phyloP scores from a whole-genome alignment of 2,329 filamentous ascomycete species.

The Emydomyces testavorans region DNA sequence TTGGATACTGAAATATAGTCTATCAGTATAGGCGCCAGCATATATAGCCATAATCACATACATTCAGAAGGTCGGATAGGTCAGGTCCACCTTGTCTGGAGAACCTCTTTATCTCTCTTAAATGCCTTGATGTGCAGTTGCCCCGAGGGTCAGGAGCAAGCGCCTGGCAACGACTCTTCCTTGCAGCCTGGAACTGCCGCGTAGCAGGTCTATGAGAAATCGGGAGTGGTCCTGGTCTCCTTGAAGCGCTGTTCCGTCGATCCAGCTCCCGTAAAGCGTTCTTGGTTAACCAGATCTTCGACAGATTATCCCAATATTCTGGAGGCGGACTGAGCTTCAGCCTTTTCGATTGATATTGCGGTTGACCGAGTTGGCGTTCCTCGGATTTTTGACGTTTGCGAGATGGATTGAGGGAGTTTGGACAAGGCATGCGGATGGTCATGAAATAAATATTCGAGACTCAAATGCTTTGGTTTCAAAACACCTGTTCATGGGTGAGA shows the following conservation, averaged over 20 bases:
- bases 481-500: too few species aligned
- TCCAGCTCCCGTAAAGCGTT: slow-evolving; percentile 19
- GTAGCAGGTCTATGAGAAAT: slow-evolving; percentile 8
- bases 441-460: too few species aligned
- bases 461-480: too few species aligned
- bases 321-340: slow-evolving; percentile 5
- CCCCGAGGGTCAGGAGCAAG: slow-evolving; percentile 2
- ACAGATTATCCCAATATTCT: slow-evolving; percentile 20
- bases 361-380: neutral
- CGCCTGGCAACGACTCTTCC: slow-evolving; percentile 9
- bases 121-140: neutral
- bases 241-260: slow-evolving; percentile 14
- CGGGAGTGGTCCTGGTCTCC: neutral
- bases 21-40: neutral
- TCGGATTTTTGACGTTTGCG: neutral
- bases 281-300: slow-evolving; percentile 19
- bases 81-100: slow-evolving; percentile 13
- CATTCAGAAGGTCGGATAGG: slow-evolving; percentile 14
- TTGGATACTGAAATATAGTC: neutral
- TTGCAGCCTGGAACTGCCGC: slow-evolving; percentile 8
- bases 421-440: neutral
- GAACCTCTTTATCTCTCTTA: slow-evolving; percentile 9
- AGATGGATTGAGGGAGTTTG: neutral
- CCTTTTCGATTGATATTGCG: slow-evolving; percentile 6
- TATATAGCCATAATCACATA: slow-evolving; percentile 7